Percentiles rank a stretch among this genome's conserved stretches.
Evolutionary conservation across 1,139 yeast species (phyloP).

Genomic region (Zygosaccharomyces pseudobailii): DNA sequence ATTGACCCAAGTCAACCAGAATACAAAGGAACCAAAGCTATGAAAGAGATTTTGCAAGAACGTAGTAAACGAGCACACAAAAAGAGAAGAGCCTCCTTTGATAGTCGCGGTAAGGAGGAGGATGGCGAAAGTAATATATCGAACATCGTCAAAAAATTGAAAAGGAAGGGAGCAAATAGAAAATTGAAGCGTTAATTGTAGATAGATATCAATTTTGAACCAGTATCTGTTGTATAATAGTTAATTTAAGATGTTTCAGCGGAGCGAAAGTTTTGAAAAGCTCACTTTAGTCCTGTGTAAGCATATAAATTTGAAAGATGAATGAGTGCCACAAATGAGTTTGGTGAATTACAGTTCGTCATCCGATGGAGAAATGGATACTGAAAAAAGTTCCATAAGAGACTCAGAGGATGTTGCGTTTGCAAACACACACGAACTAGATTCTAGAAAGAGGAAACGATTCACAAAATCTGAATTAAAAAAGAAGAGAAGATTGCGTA

Average conservation of each 20-base stretch:
- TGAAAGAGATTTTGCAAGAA: constrained; percentile 75
- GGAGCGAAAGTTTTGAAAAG: background rate
- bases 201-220: background rate
- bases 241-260: background rate
- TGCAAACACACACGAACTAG: background rate
- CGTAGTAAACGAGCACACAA: constrained; percentile 52
- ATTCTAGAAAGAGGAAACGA: background rate
- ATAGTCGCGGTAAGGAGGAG: constrained; percentile 2
- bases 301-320: background rate
- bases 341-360: constrained; percentile 2
- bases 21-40: constrained; percentile 79
- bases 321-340: background rate
- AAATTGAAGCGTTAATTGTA: constrained; percentile 6
- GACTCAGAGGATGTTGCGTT: too few relatives aligned
- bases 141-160: constrained; percentile 28
- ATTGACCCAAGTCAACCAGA: constrained; percentile 88
- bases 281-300: background rate
- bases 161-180: constrained; percentile 21
- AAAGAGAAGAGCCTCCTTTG: constrained; percentile 18
- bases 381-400: background rate
- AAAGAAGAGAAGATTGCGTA: constrained; percentile 20
- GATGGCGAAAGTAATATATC: constrained; percentile 14
- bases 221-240: background rate
- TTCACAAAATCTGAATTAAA: constrained; percentile 18
- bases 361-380: background rate